phyloP scores from a whole-genome alignment of 202 grass and related monocot genomes.

The Digitaria exilis region DNA sequence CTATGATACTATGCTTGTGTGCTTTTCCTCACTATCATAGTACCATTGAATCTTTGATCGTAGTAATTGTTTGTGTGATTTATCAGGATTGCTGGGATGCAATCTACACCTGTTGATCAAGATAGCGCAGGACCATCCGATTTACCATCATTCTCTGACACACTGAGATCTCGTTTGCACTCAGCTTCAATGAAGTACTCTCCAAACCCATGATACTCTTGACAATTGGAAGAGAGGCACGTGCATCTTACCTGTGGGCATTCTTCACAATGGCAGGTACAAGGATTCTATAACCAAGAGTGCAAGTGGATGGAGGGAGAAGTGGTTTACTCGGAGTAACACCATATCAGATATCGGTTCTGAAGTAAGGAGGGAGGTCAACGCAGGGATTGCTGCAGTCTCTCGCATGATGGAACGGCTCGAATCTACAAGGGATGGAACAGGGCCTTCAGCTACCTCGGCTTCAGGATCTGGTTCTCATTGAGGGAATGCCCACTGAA shows the following conservation, averaged over 20 bases:
- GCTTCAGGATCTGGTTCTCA: conserved; percentile 57
- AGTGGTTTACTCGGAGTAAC: conserved; percentile 67
- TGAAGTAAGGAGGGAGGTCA: conserved; percentile 87
- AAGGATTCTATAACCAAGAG: conserved; percentile 82
- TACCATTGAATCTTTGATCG: not conserved
- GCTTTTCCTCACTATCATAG: not conserved
- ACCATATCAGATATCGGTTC: conserved; percentile 70
- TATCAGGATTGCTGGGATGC: conserved; percentile 51
- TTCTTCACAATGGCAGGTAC: conserved; percentile 58
- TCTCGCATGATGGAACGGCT: conserved; percentile 85
- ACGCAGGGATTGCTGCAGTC: conserved; percentile 68
- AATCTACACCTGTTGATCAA: conserved; percentile 48
- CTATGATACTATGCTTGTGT: not conserved
- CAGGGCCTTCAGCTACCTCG: conserved; percentile 35
- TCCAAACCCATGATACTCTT: conserved; percentile 12
- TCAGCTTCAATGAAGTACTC: conserved; percentile 76
- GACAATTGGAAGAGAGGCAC: not conserved
- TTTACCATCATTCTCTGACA: conserved; percentile 69
- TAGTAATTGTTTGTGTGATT: conserved; percentile 12
- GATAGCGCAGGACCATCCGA: conserved; percentile 71
- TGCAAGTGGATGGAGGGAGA: conserved; percentile 81
- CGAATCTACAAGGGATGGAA: conserved; percentile 43
- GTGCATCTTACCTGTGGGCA: conserved; percentile 9
- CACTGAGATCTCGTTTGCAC: conserved; percentile 67
- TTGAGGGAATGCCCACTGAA: conserved; percentile 34